Conservation (phyloP, 1,284 basidiomycete genomes). For the Microbotryum violaceum region DNA sequence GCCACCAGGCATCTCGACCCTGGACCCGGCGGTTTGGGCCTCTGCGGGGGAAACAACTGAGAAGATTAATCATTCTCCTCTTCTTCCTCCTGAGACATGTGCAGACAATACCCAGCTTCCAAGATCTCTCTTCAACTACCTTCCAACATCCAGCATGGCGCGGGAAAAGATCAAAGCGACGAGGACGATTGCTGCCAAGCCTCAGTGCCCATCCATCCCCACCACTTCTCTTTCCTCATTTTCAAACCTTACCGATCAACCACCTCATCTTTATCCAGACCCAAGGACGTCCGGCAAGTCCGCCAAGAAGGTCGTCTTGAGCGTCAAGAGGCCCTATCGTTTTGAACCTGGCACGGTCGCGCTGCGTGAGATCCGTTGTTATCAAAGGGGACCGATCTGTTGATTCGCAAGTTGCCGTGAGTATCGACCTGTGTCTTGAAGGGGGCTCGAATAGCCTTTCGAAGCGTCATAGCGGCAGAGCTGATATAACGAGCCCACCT, state of each 20-base stretch:
- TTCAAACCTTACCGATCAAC: background rate
- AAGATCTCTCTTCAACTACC: background rate
- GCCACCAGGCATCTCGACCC: no score
- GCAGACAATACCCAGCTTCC: no score
- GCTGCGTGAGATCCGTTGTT: constrained; percentile 31
- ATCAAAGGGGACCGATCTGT: constrained; percentile 28
- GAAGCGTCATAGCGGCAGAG: background rate
- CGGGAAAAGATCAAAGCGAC: background rate
- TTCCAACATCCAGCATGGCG: background rate
- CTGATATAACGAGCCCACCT: background rate
- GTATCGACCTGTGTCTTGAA: background rate
- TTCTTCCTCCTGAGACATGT: no score
- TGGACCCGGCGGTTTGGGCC: no score
- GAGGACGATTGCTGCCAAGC: background rate
- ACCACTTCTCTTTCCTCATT: background rate
- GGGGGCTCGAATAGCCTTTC: background rate
- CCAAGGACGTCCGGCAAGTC: background rate
- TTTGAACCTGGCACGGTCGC: constrained; percentile 35
- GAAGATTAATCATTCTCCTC: no score
- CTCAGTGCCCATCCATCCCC: background rate
- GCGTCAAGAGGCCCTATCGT: constrained; percentile 8
- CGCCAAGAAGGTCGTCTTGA: background rate
- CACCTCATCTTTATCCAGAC: background rate
- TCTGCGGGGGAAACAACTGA: no score
- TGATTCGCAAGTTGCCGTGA: constrained; percentile 27